Evolutionary conservation across 1,284 basidiomycete genomes (phyloP).

Genomic region (Ustilago trichophora): DNA sequence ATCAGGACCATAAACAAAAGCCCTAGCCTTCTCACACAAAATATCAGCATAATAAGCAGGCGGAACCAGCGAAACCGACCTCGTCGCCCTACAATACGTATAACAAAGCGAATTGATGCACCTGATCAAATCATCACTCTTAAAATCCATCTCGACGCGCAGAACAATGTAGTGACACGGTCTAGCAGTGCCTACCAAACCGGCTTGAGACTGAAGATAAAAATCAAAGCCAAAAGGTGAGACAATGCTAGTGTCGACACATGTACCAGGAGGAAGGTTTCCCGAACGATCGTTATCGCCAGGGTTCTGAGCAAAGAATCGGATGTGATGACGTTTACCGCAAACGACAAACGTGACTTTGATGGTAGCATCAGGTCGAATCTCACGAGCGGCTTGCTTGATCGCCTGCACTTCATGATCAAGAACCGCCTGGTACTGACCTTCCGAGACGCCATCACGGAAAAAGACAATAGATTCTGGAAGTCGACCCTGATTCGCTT

Average conservation of each 20-base stretch:
- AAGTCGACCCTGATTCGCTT: conserved; percentile 58
- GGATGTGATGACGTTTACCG: conserved; percentile 66
- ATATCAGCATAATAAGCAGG: conserved; percentile 69
- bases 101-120: conserved; percentile 67
- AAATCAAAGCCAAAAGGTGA: conserved; percentile 69
- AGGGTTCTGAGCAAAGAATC: conserved; percentile 67
- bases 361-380: conserved; percentile 65
- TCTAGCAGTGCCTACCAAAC: conserved; percentile 66
- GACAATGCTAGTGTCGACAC: conserved; percentile 67
- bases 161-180: conserved; percentile 68
- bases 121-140: conserved; percentile 48
- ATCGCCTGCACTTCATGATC: conserved; percentile 67
- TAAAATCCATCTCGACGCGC: conserved; percentile 66
- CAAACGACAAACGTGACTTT: conserved; percentile 52
- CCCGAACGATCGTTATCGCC: conserved; percentile 68
- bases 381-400: conserved; percentile 51
- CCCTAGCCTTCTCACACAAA: conserved; percentile 67
- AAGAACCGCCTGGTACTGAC: conserved; percentile 68
- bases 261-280: conserved; percentile 67
- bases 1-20: conserved; percentile 66
- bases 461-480: conserved; percentile 68
- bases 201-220: conserved; percentile 59
- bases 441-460: conserved; percentile 70
- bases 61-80: conserved; percentile 67
- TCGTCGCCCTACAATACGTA: conserved; percentile 67